Percentiles rank a stretch among this genome's conserved stretches.
phyloP scores from a whole-genome alignment of 2,329 filamentous ascomycete species.

The Macrophomina phaseolina region DNA sequence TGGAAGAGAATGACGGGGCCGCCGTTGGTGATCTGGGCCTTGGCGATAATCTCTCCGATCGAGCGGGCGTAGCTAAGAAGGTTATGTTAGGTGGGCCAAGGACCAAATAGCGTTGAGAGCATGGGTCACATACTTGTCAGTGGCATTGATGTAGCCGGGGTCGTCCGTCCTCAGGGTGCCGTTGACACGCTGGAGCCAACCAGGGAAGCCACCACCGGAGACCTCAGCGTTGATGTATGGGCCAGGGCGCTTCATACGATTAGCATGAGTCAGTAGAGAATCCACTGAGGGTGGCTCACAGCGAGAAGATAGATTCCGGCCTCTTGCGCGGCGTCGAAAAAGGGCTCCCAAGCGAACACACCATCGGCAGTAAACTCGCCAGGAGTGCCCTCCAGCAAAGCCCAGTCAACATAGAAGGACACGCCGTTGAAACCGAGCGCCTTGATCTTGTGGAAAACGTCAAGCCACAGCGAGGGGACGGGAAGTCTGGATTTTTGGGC shows the following conservation, averaged over 20 bases:
- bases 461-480: conserved; percentile 68
- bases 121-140: conserved; percentile 61
- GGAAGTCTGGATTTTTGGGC: conserved; percentile 53
- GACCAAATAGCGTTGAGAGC: background rate
- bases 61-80: conserved; percentile 63
- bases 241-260: conserved; percentile 54
- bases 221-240: conserved; percentile 82
- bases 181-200: conserved; percentile 75
- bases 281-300: conserved; percentile 32
- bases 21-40: conserved; percentile 80
- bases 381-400: conserved; percentile 73
- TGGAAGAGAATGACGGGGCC: conserved; percentile 81
- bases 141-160: conserved; percentile 67
- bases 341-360: conserved; percentile 73
- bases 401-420: conserved; percentile 82
- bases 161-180: conserved; percentile 68
- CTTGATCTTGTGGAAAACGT: conserved; percentile 83
- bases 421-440: conserved; percentile 80
- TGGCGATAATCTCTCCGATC: conserved; percentile 70
- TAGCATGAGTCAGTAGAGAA: conserved; percentile 30
- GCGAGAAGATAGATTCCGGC: conserved; percentile 80
- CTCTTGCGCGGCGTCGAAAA: conserved; percentile 75
- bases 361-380: conserved; percentile 74
- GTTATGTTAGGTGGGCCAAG: background rate
- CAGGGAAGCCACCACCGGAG: conserved; percentile 78